These are phyloP conservation scores for Xylaria venustula DNA, from an alignment of 495 filamentous ascomycete genomes.

Conservation along the genomic window DNA sequence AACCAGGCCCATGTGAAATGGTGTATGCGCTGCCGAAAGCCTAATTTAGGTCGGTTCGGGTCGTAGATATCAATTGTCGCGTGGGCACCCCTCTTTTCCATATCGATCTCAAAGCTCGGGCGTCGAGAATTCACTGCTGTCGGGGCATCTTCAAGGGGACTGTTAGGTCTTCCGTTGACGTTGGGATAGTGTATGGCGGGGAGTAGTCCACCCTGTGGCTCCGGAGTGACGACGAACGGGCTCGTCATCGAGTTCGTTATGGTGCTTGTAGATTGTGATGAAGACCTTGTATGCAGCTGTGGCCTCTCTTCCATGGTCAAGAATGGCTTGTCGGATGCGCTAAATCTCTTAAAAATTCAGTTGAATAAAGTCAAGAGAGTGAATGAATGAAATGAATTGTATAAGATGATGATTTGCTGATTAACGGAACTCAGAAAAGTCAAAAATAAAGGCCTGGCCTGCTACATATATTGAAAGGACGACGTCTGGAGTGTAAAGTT, in stretches of 20 bases:
- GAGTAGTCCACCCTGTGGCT: background rate
- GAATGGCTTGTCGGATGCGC: background rate
- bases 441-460: background rate
- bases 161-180: background rate
- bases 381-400: background rate
- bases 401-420: background rate
- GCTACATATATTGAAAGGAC: background rate
- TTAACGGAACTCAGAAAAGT: background rate
- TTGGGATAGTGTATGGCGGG: background rate
- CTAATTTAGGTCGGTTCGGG: constrained; percentile 11
- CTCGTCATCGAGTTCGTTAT: background rate
- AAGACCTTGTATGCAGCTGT: background rate
- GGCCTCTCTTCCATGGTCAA: background rate
- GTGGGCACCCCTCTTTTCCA: background rate
- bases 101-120: constrained; percentile 1
- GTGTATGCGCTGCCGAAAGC: constrained; percentile 9
- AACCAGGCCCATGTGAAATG: constrained; percentile 20
- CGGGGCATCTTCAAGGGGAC: background rate
- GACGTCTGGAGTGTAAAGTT: too few species aligned
- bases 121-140: constrained; percentile 8
- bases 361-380: background rate
- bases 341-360: background rate
- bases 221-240: background rate
- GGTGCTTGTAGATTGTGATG: background rate
- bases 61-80: constrained; percentile 3